Percentiles rank a stretch among this genome's conserved stretches.
Evolutionary conservation across 1,139 yeast genomes (phyloP).

Genomic region (Williopsis jadinii): DNA sequence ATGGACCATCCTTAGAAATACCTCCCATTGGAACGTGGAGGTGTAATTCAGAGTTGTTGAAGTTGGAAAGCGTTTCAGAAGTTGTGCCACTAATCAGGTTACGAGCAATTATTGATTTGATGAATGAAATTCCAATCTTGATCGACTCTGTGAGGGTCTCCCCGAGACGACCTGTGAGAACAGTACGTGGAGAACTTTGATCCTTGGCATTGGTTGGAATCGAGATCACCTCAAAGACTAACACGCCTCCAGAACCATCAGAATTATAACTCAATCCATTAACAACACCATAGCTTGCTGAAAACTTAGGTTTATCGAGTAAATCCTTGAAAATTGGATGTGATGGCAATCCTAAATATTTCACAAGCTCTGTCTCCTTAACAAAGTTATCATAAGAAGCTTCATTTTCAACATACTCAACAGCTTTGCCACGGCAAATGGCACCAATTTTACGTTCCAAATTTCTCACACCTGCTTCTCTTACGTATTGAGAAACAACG

Average conservation of each 20-base stretch:
- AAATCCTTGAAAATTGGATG: conserved; percentile 29
- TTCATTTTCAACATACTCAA: conserved; percentile 50
- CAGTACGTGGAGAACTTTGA: conserved; percentile 29
- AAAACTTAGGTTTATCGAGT: conserved; percentile 24
- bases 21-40: conserved; percentile 90
- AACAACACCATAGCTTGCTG: conserved; percentile 63
- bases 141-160: conserved; percentile 80
- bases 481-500: conserved; percentile 63
- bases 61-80: conserved; percentile 31
- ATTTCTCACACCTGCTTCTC: conserved; percentile 85
- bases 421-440: conserved; percentile 75
- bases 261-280: conserved; percentile 87
- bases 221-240: conserved; percentile 74
- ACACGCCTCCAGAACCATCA: conserved; percentile 80
- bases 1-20: conserved; percentile 85
- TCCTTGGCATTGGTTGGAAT: conserved; percentile 32
- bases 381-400: conserved; percentile 33
- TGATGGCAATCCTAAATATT: conserved; percentile 46
- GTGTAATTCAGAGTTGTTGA: conserved; percentile 59
- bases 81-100: conserved; percentile 20
- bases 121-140: conserved; percentile 69
- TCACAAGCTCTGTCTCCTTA: conserved; percentile 37
- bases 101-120: conserved; percentile 49
- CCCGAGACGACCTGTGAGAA: conserved; percentile 79
- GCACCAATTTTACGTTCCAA: conserved; percentile 68